A percentile compares a stretch with the other conserved stretches of the same genome.
These are phyloP conservation scores for Tylopilus plumbeoviolaceoides DNA, from an alignment of 768 basidiomycete genomes.

Conservation along the genomic window DNA sequence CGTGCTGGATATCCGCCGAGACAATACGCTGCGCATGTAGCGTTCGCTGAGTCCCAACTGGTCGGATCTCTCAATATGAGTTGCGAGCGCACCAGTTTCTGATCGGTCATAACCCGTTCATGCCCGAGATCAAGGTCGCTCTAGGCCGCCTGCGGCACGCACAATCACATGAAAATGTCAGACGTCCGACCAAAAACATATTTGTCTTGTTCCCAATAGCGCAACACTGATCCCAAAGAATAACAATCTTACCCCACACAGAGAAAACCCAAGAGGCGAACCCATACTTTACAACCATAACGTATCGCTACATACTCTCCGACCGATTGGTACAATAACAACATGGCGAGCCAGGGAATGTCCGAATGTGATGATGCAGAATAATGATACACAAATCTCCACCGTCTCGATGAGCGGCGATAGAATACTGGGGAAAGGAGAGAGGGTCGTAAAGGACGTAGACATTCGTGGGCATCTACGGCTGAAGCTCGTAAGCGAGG, in stretches of 20 bases:
- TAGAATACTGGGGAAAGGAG: constrained; percentile 25
- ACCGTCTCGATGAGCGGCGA: constrained; percentile 19
- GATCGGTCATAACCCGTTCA: constrained; percentile 10
- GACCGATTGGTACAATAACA: constrained; percentile 21
- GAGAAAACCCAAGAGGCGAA: constrained; percentile 15
- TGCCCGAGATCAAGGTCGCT: constrained; percentile 6
- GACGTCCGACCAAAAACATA: neutral
- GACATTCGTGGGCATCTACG: constrained; percentile 24
- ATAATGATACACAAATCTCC: constrained; percentile 33
- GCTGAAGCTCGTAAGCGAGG: constrained; percentile 3
- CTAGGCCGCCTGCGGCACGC: neutral
- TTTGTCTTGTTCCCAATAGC: neutral
- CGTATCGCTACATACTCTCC: constrained; percentile 33
- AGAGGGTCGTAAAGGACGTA: constrained; percentile 26
- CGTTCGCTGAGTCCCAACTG: constrained; percentile 17
- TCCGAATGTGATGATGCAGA: constrained; percentile 30
- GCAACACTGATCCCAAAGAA: neutral
- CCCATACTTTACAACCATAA: constrained; percentile 35
- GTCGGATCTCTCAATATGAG: constrained; percentile 10
- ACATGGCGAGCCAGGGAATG: constrained; percentile 14
- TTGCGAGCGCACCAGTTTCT: constrained; percentile 4
- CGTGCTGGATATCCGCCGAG: constrained; percentile 19
- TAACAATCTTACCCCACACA: neutral
- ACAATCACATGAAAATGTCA: constrained; percentile 18
- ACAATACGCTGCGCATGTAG: constrained; percentile 2